Evolutionary conservation across 805 yeast genomes (phyloP), one percentile per base, ranked within the genome.

Genomic region (Ogataea kodamae): DNA sequence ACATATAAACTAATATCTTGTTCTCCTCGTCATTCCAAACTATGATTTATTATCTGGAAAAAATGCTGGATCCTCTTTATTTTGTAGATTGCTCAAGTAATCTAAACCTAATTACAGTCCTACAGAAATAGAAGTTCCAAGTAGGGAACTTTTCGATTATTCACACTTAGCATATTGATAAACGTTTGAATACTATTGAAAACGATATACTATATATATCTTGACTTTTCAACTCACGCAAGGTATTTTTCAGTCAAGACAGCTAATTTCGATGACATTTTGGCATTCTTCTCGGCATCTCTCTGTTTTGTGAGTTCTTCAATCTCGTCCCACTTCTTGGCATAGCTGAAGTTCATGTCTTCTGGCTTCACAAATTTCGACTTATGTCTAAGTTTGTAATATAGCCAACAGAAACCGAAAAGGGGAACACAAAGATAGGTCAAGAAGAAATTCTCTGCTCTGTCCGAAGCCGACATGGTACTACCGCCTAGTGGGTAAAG

Each of bases 361-460:
- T 48, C 50, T 11, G 64, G 62, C 18, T 51, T 50, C 20, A 52
- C 51, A 18, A 49, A 48, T 12, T 48, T 40, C 9, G 50, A 48
- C 59, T 61, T 59, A 44, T 50, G 49, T 68, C 74, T 74, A 22
- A 76, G 28, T 60, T 78, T 79, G 66, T 79, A 82, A 40, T 64
- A 72, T 11, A 72, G 12, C 59, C 71, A 81, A 53, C 72, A 68
- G 2, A 54, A 68, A 22, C 77, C 13, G 25, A 77, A 64, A 30
- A 80, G 62, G n/a, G 81, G 81, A 38, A 68, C 65, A 10, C 84
- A 72, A 42, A 81, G 61, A 54, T 76, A 81, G 9, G 73, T 62
- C 46, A 67, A 60, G 65, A 81, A 82, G 65, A 81, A 82, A 28
- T 50, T 56, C 27, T 56, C 45, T 21, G 58, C 58, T 34, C 48